phyloP scores from a whole-genome alignment of 805 yeast species.

The Pichia californica region DNA sequence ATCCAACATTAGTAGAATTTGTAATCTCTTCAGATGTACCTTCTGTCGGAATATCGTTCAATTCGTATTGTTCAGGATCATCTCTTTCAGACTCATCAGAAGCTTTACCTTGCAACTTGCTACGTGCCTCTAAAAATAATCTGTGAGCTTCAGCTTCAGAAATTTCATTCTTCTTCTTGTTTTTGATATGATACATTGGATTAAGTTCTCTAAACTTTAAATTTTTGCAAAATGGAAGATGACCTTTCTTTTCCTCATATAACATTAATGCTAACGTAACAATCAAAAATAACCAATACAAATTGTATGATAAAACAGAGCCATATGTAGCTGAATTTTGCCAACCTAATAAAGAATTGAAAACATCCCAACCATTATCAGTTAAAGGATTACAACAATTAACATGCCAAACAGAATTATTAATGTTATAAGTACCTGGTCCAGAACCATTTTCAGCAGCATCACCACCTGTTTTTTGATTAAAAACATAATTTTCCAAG shows the following conservation, averaged over 20 bases:
- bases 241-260: constrained; percentile 75
- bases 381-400: constrained; percentile 91
- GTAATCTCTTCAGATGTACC: no score
- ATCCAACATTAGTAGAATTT: no score
- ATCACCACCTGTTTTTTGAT: constrained; percentile 75
- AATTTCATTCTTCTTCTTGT: constrained; percentile 52
- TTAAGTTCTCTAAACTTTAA: constrained; percentile 44
- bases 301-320: constrained; percentile 75
- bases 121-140: constrained; percentile 38
- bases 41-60: no score
- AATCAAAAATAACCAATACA: constrained; percentile 73
- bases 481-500: constrained; percentile 63
- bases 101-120: constrained; percentile 9
- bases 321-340: constrained; percentile 91
- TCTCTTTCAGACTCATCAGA: not conserved
- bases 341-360: constrained; percentile 91
- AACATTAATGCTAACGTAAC: constrained; percentile 49
- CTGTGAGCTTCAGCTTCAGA: constrained; percentile 40
- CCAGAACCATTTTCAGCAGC: constrained; percentile 87
- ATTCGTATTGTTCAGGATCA: no score
- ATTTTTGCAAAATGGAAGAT: constrained; percentile 56
- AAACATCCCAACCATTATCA: constrained; percentile 91
- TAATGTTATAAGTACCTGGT: constrained; percentile 83
- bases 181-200: constrained; percentile 63
- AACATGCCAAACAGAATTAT: constrained; percentile 80